These are phyloP conservation scores for Aphanomyces cochlioides DNA, from an alignment of 352 stramenopile genomes.

Conservation along the genomic window DNA sequence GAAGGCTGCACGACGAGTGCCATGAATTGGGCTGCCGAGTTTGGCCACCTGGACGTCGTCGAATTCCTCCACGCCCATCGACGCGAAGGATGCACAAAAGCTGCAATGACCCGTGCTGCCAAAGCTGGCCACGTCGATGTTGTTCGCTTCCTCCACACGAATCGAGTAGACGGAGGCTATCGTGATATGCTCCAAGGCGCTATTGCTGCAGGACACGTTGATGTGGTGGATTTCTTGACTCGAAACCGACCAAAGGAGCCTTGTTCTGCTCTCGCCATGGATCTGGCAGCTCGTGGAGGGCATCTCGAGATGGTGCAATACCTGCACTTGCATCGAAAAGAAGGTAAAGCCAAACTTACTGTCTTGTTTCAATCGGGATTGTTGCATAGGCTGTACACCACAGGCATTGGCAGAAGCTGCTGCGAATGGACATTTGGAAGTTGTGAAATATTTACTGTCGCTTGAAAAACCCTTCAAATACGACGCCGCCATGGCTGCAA, in stretches of 20 bases:
- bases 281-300: not conserved
- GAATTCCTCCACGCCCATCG: constrained; percentile 8
- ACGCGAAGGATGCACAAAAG: not conserved
- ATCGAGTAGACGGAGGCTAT: constrained; percentile 1
- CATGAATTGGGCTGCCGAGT: constrained; percentile 11
- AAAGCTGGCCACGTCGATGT: constrained; percentile 5
- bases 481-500: not conserved
- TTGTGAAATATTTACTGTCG: constrained; percentile 1
- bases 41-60: constrained; percentile 9
- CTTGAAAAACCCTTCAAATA: not conserved
- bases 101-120: not conserved
- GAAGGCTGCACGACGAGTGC: constrained; percentile 14
- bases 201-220: not conserved
- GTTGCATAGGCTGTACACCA: constrained; percentile 1
- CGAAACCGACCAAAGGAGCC: not conserved
- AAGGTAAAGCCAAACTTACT: constrained; percentile 2
- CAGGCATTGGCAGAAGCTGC: not conserved
- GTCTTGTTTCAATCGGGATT: not conserved
- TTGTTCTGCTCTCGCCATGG: constrained; percentile 2
- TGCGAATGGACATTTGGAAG: not conserved
- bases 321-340: constrained; percentile 5
- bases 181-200: constrained; percentile 6
- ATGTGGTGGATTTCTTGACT: constrained; percentile 2
- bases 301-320: constrained; percentile 18
- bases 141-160: constrained; percentile 3